Evolutionary conservation across 129 eudicot species (phyloP), one percentile per base, ranked within the genome.

Genomic region (Heracleum sosnowskyi): DNA sequence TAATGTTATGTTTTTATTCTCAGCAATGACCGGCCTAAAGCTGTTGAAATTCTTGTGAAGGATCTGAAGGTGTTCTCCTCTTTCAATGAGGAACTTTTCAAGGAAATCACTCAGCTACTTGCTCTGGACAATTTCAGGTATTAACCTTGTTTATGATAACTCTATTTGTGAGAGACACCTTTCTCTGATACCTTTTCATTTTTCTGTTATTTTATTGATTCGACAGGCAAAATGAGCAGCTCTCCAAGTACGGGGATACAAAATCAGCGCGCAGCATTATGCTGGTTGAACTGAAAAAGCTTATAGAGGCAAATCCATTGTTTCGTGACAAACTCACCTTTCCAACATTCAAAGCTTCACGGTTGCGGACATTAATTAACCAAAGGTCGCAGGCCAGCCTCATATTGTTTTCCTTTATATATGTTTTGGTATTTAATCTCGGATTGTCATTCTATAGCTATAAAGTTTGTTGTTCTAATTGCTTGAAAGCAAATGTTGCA

Each of bases 71-170:
- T 91, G 69, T 94, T 91, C 83, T 86, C 97, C 5, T 81, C 97
- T 75, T 94, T 91, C 76, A 94, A 94, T 77, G 97, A 94, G 81
- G 98, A 94, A 69, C 97, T 95, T 71, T 95, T 92, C 77, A 95
- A 95, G 87, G 98, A 95, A 84, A 91, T 95, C 83, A 92, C 98
- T 16, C 94, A 88, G 78, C 86, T 95, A 51, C 78, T 95, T 75
- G 89, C 98, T 31, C 89, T 95, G 70, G 98, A 91, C 79, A 91
- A 94, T 77, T 94, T 94, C 81, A 94, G 98, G 98, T 94, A 31
- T 66, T 31, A 29, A 66, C 22, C 72, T 66, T 5, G 10, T 7
- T 13, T 16, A 15, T 16, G 72, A 66, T 66, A 31, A 36, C 22
- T 33, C 39, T 66, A 10, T 66, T 51, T 11, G 20, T 29, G 16